These are phyloP conservation scores for Naganishia onofrii DNA, from an alignment of 768 basidiomycete genomes.

Conservation along the genomic window DNA sequence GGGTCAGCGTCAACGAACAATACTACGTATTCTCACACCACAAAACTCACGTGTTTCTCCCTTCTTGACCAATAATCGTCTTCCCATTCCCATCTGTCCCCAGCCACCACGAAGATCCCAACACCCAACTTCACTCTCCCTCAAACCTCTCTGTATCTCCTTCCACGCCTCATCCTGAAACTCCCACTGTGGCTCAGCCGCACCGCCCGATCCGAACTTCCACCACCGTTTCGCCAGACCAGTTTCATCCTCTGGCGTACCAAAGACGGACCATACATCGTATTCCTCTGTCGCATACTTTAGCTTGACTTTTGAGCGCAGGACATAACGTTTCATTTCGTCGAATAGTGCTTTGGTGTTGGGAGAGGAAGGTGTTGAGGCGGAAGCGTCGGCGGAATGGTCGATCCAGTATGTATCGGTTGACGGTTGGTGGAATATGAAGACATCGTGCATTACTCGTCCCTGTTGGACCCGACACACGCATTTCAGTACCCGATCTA, in stretches of 20 bases:
- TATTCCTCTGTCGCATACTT: slow-evolving; percentile 73
- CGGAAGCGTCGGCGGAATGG: slow-evolving; percentile 53
- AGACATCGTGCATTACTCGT: slow-evolving; percentile 80
- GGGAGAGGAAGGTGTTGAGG: slow-evolving; percentile 36
- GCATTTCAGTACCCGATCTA: slow-evolving; percentile 13
- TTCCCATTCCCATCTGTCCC: slow-evolving; percentile 65
- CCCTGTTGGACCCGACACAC: slow-evolving; percentile 61
- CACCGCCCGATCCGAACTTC: slow-evolving; percentile 67
- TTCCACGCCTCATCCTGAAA: slow-evolving; percentile 49
- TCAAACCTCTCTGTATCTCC: slow-evolving; percentile 37
- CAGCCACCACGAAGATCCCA: slow-evolving; percentile 51
- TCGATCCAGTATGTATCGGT: slow-evolving; percentile 59
- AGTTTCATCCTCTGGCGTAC: slow-evolving; percentile 47
- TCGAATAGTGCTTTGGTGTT: slow-evolving; percentile 57
- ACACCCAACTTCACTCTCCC: slow-evolving; percentile 44
- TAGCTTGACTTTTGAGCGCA: slow-evolving; percentile 84
- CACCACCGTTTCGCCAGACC: slow-evolving; percentile 53
- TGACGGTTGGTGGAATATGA: slow-evolving; percentile 65
- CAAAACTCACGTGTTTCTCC: slow-evolving; percentile 68
- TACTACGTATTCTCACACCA: too few species aligned
- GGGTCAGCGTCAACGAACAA: too few species aligned
- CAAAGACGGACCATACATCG: slow-evolving; percentile 64
- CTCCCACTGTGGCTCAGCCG: slow-evolving; percentile 73
- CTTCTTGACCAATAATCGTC: slow-evolving; percentile 66
- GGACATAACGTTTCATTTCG: slow-evolving; percentile 76